Evolutionary conservation across 345 rosid genomes (phyloP), one percentile per base, ranked within the genome.

Genomic region (Camelina neglecta): DNA sequence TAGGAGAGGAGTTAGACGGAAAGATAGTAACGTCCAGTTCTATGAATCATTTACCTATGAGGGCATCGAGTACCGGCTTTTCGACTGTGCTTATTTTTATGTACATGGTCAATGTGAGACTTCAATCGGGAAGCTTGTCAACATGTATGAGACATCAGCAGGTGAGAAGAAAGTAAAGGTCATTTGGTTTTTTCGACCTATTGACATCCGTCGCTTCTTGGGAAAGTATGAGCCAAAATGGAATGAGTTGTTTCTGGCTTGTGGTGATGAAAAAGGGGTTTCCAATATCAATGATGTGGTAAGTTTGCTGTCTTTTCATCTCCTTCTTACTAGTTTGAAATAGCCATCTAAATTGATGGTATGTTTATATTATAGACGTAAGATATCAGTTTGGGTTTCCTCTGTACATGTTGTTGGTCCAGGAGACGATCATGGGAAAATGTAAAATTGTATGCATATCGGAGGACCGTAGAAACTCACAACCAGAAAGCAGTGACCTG

Each of bases 161-260:
- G 57, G 45, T 31, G 86, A 62, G 57, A 87, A 79, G 81, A 69
- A 59, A 57, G 79, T 85, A 35, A 87, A 79, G 76, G 83, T 87
- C 21, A 51, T 84, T 47, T 89, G 94, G 91, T 83, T 82, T 62
- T 76, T 86, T 56, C 87, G 85, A n/a, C 91, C 91, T 23, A 12
- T 2, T 47, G 91, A 89, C 3, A 80, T 87, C 26, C 75, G 77
- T 1, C 47, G 64, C 11, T 80, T 54, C 36, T 77, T 89, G 55
- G 77, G 89, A 48, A 77, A 42, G 21, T 82, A 86, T 57, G 65
- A 71, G 76, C 88, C 86, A 11, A 62, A 13, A 9, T 81, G 81
- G 88, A 83, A 87, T 64, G 95, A 86, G 82, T 4, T 89, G 21
- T 85, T 89, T 72, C 80, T 89, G 44, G 90, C 92, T 60, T 81